phyloP scores from a whole-genome alignment of 345 rosid species.

The Syzygium oleosum region DNA sequence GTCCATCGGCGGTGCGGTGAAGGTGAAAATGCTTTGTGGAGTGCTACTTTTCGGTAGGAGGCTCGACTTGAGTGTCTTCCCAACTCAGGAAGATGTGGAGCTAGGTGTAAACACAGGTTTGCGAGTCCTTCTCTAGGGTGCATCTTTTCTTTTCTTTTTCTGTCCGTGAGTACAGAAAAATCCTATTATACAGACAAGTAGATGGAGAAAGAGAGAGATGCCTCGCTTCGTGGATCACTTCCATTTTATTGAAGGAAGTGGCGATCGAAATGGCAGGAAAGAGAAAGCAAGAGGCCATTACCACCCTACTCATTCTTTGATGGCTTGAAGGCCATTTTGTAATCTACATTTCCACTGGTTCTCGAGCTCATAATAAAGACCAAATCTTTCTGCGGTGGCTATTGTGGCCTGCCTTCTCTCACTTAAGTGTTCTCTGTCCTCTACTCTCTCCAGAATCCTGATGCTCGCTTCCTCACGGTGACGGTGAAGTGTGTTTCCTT shows the following conservation, averaged over 20 bases:
- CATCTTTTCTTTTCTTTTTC: conserved; percentile 3
- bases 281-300: neutral
- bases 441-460: neutral
- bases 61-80: conserved; percentile 14
- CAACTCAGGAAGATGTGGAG: conserved; percentile 22
- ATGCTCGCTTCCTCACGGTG: neutral
- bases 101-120: neutral
- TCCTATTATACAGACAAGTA: conserved; percentile 1
- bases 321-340: conserved; percentile 35
- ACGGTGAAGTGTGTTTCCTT: neutral
- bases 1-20: conserved; percentile 92
- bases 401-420: neutral
- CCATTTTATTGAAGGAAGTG: conserved; percentile 7
- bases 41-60: conserved; percentile 45
- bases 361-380: conserved; percentile 21
- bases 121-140: neutral
- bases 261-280: neutral
- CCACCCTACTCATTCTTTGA: conserved; percentile 24
- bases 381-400: conserved; percentile 1
- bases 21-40: conserved; percentile 85
- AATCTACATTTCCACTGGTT: conserved; percentile 21
- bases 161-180: conserved; percentile 13
- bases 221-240: conserved; percentile 13
- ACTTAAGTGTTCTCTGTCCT: neutral
- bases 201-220: conserved; percentile 7